phyloP scores from a whole-genome alignment of 805 yeast genomes.

The Pichia nanzhaoensis region DNA sequence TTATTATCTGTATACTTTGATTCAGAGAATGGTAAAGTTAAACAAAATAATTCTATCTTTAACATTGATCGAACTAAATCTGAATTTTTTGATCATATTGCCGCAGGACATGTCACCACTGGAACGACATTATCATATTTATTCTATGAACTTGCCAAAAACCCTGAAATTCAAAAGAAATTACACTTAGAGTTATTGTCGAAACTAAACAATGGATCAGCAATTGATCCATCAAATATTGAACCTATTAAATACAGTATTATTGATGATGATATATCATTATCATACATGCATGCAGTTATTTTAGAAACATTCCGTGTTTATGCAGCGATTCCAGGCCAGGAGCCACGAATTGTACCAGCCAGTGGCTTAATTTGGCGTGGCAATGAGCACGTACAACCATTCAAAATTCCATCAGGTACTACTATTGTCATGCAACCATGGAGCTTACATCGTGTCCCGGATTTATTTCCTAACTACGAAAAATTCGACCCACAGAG shows the following conservation, averaged over 20 bases:
- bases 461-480: constrained; percentile 44
- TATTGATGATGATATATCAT: constrained; percentile 35
- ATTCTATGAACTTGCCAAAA: constrained; percentile 50
- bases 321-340: constrained; percentile 69
- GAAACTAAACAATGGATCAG: constrained; percentile 20
- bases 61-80: constrained; percentile 32
- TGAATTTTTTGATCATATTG: constrained; percentile 56
- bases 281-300: constrained; percentile 56
- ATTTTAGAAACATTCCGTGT: constrained; percentile 54
- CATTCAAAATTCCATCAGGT: constrained; percentile 40
- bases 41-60: constrained; percentile 13
- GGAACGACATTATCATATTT: constrained; percentile 58
- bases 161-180: constrained; percentile 38
- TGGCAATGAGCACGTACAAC: constrained; percentile 22
- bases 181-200: constrained; percentile 38
- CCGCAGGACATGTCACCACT: constrained; percentile 76
- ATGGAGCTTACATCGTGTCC: constrained; percentile 52
- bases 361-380: constrained; percentile 24
- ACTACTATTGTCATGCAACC: constrained; percentile 61
- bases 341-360: constrained; percentile 55
- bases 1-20: constrained; percentile 22
- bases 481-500: constrained; percentile 43
- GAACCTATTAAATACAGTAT: constrained; percentile 30
- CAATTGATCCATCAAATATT: constrained; percentile 16
- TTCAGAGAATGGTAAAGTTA: neutral